phyloP scores from a whole-genome alignment of 2,329 filamentous ascomycete species.

The Sclerotinia spermophila region DNA sequence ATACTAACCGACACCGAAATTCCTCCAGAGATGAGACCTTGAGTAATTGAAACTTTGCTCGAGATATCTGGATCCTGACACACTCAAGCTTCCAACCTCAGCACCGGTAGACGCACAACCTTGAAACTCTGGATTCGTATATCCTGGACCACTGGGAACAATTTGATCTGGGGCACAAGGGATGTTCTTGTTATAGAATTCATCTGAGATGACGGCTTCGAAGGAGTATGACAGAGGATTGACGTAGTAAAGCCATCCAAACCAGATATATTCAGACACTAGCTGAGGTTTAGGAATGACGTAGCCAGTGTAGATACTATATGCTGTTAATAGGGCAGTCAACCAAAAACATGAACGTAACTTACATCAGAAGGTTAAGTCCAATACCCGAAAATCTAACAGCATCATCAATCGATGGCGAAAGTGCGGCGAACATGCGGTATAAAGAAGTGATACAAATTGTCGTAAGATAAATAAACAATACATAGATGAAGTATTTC shows the following conservation, averaged over 20 bases:
- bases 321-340: neutral
- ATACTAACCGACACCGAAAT: slow-evolving; percentile 51
- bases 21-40: slow-evolving; percentile 59
- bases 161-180: slow-evolving; percentile 54
- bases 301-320: slow-evolving; percentile 58
- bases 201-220: slow-evolving; percentile 60
- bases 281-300: slow-evolving; percentile 63
- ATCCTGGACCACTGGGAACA: slow-evolving; percentile 55
- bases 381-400: slow-evolving; percentile 61
- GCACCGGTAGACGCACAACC: slow-evolving; percentile 62
- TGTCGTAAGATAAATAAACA: slow-evolving; percentile 61
- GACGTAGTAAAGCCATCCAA: slow-evolving; percentile 53
- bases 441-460: slow-evolving; percentile 62
- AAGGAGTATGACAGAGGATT: slow-evolving; percentile 56
- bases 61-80: slow-evolving; percentile 54
- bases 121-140: slow-evolving; percentile 51
- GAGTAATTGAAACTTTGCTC: slow-evolving; percentile 53
- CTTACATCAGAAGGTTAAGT: slow-evolving; percentile 54
- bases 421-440: slow-evolving; percentile 63
- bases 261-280: slow-evolving; percentile 59
- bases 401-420: slow-evolving; percentile 62
- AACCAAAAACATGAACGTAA: neutral
- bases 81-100: slow-evolving; percentile 45
- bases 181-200: slow-evolving; percentile 56
- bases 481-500: slow-evolving; percentile 63